Conservation (phyloP, 129 eudicot genomes). For the Saussurea involucrata region DNA sequence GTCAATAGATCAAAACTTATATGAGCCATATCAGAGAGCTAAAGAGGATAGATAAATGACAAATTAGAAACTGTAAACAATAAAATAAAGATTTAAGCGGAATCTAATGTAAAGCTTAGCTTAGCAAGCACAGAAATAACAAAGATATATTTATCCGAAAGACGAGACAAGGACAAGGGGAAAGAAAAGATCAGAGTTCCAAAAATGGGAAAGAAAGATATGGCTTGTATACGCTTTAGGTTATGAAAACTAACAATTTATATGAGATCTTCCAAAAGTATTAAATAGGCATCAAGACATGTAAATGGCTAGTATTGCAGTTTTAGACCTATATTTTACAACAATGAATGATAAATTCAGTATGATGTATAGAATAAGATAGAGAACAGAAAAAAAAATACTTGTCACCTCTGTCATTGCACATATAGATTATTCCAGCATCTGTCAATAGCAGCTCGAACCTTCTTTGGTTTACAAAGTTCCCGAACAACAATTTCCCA, state of each 20-base stretch:
- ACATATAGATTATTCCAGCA: conserved; percentile 66
- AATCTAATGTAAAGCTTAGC: too few species aligned
- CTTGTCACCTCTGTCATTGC: conserved; percentile 26
- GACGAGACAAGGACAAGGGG: too few species aligned
- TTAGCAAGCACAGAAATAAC: too few species aligned
- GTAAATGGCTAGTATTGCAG: conserved; percentile 17
- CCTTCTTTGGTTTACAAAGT: conserved; percentile 55
- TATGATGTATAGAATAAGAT: conserved; percentile 8
- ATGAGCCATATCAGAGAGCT: too few species aligned
- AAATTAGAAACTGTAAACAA: too few species aligned
- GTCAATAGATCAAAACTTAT: too few species aligned
- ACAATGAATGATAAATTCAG: conserved; percentile 7
- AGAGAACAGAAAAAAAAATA: neutral
- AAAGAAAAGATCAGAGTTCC: too few species aligned
- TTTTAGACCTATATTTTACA: conserved; percentile 12
- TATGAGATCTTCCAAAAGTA: neutral
- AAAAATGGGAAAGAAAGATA: neutral
- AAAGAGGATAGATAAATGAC: too few species aligned
- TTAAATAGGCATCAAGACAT: neutral
- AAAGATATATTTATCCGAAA: too few species aligned
- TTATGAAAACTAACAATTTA: too few species aligned
- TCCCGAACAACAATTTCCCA: conserved; percentile 67
- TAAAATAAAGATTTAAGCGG: too few species aligned
- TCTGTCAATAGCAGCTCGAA: conserved; percentile 52
- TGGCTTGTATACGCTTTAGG: neutral